Conservation (phyloP, 768 basidiomycete genomes). For the Roridomyces roridus region DNA sequence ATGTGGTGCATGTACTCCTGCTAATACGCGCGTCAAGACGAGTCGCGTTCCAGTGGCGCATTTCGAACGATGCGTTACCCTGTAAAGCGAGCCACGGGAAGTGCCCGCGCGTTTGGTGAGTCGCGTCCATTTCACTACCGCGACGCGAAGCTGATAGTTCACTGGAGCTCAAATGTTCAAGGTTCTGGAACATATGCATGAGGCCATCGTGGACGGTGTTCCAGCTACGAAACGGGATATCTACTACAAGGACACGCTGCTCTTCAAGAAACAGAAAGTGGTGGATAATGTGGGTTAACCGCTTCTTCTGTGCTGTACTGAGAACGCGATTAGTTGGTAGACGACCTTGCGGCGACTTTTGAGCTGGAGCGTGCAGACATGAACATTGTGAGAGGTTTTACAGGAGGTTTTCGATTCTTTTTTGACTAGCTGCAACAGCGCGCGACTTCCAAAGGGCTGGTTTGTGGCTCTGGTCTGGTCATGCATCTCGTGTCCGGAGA, state of each 20-base stretch:
- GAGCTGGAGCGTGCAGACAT: conserved; percentile 75
- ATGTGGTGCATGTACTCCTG: not conserved
- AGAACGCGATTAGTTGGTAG: conserved; percentile 66
- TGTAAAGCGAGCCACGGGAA: conserved; percentile 37
- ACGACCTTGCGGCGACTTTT: conserved; percentile 89
- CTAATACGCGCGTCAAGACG: not conserved
- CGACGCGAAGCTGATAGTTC: too few relatives aligned
- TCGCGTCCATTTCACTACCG: not conserved
- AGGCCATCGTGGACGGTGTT: conserved; percentile 58
- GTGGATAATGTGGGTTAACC: conserved; percentile 76
- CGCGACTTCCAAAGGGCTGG: conserved; percentile 88
- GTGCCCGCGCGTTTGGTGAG: conserved; percentile 50
- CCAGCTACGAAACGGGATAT: conserved; percentile 83
- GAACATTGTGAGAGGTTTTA: conserved; percentile 65
- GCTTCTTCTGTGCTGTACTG: too few relatives aligned
- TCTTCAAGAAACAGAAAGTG: conserved; percentile 79
- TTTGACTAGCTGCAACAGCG: conserved; percentile 53
- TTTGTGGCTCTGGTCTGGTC: conserved; percentile 69
- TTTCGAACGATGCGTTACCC: conserved; percentile 39
- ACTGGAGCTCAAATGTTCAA: conserved; percentile 69
- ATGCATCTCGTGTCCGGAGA: conserved; percentile 67
- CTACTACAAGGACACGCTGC: conserved; percentile 81
- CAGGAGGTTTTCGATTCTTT: not conserved
- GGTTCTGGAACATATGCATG: conserved; percentile 73
- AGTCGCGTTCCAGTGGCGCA: not conserved